A percentile compares a stretch with the other conserved stretches of the same genome.
Evolutionary conservation across 768 basidiomycete genomes (phyloP).

Genomic region (Boletellus ananas): DNA sequence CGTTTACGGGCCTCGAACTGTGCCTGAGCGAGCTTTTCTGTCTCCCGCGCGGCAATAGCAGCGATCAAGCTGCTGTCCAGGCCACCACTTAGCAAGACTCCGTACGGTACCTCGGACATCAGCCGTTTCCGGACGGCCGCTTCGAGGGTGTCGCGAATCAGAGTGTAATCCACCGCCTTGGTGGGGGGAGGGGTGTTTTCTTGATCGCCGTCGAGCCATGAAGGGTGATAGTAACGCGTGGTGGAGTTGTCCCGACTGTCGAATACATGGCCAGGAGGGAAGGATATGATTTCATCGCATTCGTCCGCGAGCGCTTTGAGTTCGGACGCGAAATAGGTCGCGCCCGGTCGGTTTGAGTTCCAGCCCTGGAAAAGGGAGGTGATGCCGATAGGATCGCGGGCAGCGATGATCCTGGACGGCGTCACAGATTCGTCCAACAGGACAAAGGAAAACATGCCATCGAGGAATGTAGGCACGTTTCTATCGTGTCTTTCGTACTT

Average conservation of each 20-base stretch:
- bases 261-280: constrained; percentile 96
- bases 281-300: constrained; percentile 91
- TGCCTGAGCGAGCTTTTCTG: constrained; percentile 81
- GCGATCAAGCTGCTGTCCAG: constrained; percentile 96
- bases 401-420: constrained; percentile 89
- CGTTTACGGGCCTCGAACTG: constrained; percentile 70
- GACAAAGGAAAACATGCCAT: constrained; percentile 99
- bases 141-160: constrained; percentile 80
- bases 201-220: constrained; percentile 85
- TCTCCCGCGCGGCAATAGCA: constrained; percentile 90
- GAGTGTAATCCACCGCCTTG: constrained; percentile 56
- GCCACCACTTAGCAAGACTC: constrained; percentile 92
- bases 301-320: constrained; percentile 88
- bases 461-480: constrained; percentile 73
- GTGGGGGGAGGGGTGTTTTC: constrained; percentile 59
- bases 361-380: constrained; percentile 99
- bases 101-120: constrained; percentile 98
- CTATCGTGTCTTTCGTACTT: constrained; percentile 85
- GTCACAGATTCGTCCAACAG: constrained; percentile 89
- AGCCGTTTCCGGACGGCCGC: constrained; percentile 89
- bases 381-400: constrained; percentile 95
- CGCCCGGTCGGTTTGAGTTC: constrained; percentile 77
- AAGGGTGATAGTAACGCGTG: constrained; percentile 80
- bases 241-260: constrained; percentile 80
- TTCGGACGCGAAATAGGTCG: constrained; percentile 92